A percentile compares a stretch with the other conserved stretches of the same genome.
These are phyloP conservation scores for Penicillium tannophilum DNA, from an alignment of 495 filamentous ascomycete species.

Conservation along the genomic window DNA sequence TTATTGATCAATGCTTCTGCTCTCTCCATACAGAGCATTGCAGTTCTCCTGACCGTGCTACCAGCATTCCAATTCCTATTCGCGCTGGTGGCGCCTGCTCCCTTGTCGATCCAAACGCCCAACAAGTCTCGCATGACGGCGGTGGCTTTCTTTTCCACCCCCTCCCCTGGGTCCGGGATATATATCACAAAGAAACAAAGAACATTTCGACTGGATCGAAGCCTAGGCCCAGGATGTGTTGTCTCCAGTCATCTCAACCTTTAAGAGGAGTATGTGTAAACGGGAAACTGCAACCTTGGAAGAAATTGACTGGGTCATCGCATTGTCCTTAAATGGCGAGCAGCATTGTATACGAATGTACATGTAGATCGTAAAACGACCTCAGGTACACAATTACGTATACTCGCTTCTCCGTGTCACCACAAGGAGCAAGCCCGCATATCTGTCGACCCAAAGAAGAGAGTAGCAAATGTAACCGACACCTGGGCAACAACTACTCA, in stretches of 20 bases:
- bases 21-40: not conserved
- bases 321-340: not conserved
- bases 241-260: not conserved
- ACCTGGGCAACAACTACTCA: too few species aligned
- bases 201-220: not conserved
- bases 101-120: slow-evolving; percentile 5
- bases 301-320: not conserved
- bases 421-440: not conserved
- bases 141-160: slow-evolving; percentile 13
- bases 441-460: not conserved
- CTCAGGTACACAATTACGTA: not conserved
- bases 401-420: not conserved
- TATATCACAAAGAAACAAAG: not conserved
- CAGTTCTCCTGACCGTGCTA: not conserved
- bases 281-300: not conserved
- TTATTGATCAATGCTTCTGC: not conserved
- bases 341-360: not conserved
- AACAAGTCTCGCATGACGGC: slow-evolving; percentile 4
- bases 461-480: not conserved
- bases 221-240: not conserved
- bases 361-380: not conserved
- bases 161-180: not conserved
- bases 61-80: not conserved
- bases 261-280: not conserved
- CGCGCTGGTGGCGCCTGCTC: slow-evolving; percentile 10